Conservation (phyloP, 2,329 filamentous ascomycete genomes). For the Fusarium decemcellulare region DNA sequence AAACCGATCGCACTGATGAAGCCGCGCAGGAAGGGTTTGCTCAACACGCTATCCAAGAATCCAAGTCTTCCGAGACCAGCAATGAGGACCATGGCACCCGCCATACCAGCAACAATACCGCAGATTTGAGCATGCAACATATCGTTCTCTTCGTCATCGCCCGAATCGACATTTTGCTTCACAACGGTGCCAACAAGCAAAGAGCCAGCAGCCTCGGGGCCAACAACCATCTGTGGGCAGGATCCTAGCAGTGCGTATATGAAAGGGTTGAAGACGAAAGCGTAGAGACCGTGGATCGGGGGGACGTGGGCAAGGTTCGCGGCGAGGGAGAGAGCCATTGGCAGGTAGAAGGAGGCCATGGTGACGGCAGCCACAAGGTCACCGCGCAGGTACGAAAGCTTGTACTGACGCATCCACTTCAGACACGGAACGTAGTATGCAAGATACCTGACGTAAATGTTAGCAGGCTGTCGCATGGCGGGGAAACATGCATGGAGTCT, state of each 20-base stretch:
- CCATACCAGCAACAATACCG: slow-evolving; percentile 89
- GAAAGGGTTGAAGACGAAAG: slow-evolving; percentile 92
- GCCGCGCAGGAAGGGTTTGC: slow-evolving; percentile 90
- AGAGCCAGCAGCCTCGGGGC: slow-evolving; percentile 94
- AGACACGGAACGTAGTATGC: slow-evolving; percentile 94
- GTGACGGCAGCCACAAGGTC: slow-evolving; percentile 92
- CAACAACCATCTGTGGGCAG: slow-evolving; percentile 93
- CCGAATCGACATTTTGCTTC: slow-evolving; percentile 80
- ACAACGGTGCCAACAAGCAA: slow-evolving; percentile 91
- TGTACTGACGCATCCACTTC: slow-evolving; percentile 92
- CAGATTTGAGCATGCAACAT: slow-evolving; percentile 84
- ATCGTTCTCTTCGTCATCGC: slow-evolving; percentile 74
- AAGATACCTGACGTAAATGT: slow-evolving; percentile 74
- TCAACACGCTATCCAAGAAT: slow-evolving; percentile 95
- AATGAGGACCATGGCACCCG: slow-evolving; percentile 89
- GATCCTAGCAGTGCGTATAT: slow-evolving; percentile 93
- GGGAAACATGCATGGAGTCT: slow-evolving; percentile 45
- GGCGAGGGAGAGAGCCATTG: slow-evolving; percentile 94
- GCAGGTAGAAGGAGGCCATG: slow-evolving; percentile 98
- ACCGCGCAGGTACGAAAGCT: slow-evolving; percentile 83
- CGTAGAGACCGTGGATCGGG: slow-evolving; percentile 93
- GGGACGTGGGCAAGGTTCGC: slow-evolving; percentile 94
- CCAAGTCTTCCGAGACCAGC: slow-evolving; percentile 89
- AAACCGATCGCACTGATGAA: slow-evolving; percentile 98
- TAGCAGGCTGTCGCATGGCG: slow-evolving; percentile 7